Conservation (phyloP, 495 filamentous ascomycete species). For the Trichoderma orchidacearum region DNA sequence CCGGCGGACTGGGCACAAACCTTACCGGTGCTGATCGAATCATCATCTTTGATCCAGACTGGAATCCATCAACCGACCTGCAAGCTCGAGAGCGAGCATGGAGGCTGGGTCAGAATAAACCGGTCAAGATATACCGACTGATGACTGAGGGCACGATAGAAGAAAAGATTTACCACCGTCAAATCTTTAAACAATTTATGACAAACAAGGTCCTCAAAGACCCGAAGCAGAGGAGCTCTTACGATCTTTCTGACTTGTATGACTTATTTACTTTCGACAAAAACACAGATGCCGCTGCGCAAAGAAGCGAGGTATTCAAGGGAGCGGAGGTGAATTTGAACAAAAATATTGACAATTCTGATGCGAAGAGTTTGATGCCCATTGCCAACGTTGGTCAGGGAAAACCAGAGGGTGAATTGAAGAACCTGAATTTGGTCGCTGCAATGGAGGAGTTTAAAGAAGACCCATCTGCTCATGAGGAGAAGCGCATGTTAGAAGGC, state of each 20-base stretch:
- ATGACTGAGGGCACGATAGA: slow-evolving; percentile 98
- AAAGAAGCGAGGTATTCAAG: slow-evolving; percentile 75
- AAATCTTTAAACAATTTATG: slow-evolving; percentile 94
- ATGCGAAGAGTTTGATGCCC: slow-evolving; percentile 23
- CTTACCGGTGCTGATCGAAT: slow-evolving; percentile 89
- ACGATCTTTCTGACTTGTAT: slow-evolving; percentile 73
- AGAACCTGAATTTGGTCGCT: not conserved
- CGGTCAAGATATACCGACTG: slow-evolving; percentile 86
- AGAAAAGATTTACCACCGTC: slow-evolving; percentile 96
- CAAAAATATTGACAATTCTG: slow-evolving; percentile 34
- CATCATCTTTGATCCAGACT: slow-evolving; percentile 95
- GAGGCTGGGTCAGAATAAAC: slow-evolving; percentile 85
- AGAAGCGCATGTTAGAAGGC: slow-evolving; percentile 65
- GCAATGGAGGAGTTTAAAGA: slow-evolving; percentile 18
- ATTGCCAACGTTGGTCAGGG: slow-evolving; percentile 13
- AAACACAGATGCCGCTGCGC: slow-evolving; percentile 54
- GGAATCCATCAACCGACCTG: slow-evolving; percentile 89
- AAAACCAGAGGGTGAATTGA: slow-evolving; percentile 7
- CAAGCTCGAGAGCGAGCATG: slow-evolving; percentile 95
- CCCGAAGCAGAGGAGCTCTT: slow-evolving; percentile 75
- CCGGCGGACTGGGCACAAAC: slow-evolving; percentile 87
- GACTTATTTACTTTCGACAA: slow-evolving; percentile 77
- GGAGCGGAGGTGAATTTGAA: slow-evolving; percentile 61
- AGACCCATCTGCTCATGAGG: slow-evolving; percentile 24
- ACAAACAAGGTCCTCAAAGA: slow-evolving; percentile 90